A percentile compares a stretch with the other conserved stretches of the same genome.
These are phyloP conservation scores for Mycena sp. DNA, from an alignment of 1,284 basidiomycete genomes.

Conservation along the genomic window DNA sequence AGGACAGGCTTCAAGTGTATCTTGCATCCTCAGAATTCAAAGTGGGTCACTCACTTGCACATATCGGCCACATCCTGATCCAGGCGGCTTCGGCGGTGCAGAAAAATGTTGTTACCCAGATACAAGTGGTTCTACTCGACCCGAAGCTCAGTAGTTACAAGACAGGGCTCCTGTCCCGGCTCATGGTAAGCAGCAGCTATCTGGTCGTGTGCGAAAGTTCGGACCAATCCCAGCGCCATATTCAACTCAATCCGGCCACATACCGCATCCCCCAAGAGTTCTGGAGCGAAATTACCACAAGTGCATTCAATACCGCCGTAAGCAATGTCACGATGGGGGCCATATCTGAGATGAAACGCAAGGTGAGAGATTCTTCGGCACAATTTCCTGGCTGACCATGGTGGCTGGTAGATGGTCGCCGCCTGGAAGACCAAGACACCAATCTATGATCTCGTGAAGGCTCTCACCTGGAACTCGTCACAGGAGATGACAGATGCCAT, in stretches of 20 bases:
- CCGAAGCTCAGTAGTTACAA: background rate
- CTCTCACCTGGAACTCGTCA: background rate
- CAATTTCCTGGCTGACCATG: no score
- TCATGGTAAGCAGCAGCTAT: background rate
- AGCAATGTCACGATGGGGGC: background rate
- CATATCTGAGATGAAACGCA: background rate
- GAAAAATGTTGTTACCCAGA: background rate
- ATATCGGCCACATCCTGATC: no score
- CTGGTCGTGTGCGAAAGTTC: no score
- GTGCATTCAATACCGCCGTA: background rate
- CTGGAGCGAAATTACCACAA: background rate
- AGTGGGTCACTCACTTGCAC: no score
- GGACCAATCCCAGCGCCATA: background rate
- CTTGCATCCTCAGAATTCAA: no score
- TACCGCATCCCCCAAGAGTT: conserved; percentile 1
- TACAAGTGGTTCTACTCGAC: background rate
- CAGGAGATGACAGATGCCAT: background rate
- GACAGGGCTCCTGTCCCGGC: background rate
- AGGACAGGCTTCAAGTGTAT: background rate
- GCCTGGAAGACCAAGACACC: background rate
- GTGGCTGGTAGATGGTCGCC: background rate
- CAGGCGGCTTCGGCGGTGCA: no score
- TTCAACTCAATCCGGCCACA: background rate
- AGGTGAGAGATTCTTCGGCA: no score
- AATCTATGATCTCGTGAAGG: background rate